Conservation (phyloP, 2,329 filamentous ascomycete genomes). For the Raffaelea arxii region DNA sequence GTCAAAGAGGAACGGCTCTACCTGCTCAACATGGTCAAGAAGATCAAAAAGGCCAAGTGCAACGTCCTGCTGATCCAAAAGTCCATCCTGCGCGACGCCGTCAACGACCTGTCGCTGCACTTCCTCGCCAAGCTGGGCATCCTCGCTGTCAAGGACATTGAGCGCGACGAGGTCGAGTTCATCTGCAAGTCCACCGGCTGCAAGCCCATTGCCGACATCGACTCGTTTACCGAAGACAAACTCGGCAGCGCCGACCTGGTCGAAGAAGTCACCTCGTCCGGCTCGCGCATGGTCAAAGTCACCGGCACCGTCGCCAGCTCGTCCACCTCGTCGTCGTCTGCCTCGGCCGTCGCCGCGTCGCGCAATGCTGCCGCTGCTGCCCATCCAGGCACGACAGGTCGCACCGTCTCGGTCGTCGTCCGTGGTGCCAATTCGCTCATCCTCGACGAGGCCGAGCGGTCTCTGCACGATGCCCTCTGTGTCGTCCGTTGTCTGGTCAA, state of each 20-base stretch:
- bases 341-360: conserved; percentile 2
- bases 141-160: conserved; percentile 91
- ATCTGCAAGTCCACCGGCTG: conserved; percentile 98
- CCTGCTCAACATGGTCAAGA: conserved; percentile 97
- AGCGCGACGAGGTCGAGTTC: conserved; percentile 97
- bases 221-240: conserved; percentile 98
- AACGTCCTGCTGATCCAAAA: conserved; percentile 98
- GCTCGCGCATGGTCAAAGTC: conserved; percentile 88
- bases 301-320: conserved; percentile 55
- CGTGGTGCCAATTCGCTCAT: conserved; percentile 91
- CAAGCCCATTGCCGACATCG: conserved; percentile 97
- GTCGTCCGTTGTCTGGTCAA: conserved; percentile 96
- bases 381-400: conserved; percentile 42
- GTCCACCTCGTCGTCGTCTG: conserved; percentile 2
- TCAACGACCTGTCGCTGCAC: conserved; percentile 95
- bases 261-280: conserved; percentile 80
- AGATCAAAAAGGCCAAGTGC: conserved; percentile 99
- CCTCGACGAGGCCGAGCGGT: conserved; percentile 93
- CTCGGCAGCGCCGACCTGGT: conserved; percentile 87
- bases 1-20: conserved; percentile 98
- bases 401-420: conserved; percentile 91
- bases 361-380: conserved; percentile 20
- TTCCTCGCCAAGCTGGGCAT: conserved; percentile 97
- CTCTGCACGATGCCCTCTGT: conserved; percentile 92
- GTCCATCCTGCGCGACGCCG: conserved; percentile 92